phyloP scores from a whole-genome alignment of 768 basidiomycete species.

The Clathrus columnatus region DNA sequence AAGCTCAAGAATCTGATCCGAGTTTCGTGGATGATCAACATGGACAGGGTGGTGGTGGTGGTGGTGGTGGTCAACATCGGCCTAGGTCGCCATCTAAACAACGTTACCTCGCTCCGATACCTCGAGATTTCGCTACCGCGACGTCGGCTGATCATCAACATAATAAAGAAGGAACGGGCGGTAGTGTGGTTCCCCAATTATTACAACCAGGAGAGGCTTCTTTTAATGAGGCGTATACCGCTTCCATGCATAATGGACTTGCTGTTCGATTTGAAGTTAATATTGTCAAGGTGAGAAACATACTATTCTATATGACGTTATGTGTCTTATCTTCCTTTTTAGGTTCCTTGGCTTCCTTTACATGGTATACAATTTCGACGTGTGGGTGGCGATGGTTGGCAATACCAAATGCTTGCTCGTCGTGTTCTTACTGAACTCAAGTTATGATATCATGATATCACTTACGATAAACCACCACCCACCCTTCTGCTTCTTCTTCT shows the following conservation, averaged over 20 bases:
- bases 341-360: constrained; percentile 90
- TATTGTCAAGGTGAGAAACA: constrained; percentile 77
- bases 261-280: constrained; percentile 95
- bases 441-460: constrained; percentile 37
- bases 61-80: constrained; percentile 27
- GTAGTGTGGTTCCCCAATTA: constrained; percentile 13
- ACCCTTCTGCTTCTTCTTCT: too few species aligned
- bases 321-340: constrained; percentile 8
- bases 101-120: constrained; percentile 72
- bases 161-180: constrained; percentile 14
- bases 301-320: background rate
- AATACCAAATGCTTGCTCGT: constrained; percentile 92
- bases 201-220: constrained; percentile 62
- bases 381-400: constrained; percentile 87
- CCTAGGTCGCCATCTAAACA: constrained; percentile 45
- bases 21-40: constrained; percentile 16
- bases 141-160: constrained; percentile 20
- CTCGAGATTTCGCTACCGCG: constrained; percentile 49
- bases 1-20: constrained; percentile 18
- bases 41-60: constrained; percentile 20
- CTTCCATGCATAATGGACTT: constrained; percentile 63
- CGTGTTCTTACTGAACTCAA: constrained; percentile 84
- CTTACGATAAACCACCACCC: too few species aligned
- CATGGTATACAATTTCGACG: constrained; percentile 95
- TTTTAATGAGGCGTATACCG: constrained; percentile 55